Conservation (phyloP, 148 eudicot genomes). For the Nepenthes mirabilis region DNA sequence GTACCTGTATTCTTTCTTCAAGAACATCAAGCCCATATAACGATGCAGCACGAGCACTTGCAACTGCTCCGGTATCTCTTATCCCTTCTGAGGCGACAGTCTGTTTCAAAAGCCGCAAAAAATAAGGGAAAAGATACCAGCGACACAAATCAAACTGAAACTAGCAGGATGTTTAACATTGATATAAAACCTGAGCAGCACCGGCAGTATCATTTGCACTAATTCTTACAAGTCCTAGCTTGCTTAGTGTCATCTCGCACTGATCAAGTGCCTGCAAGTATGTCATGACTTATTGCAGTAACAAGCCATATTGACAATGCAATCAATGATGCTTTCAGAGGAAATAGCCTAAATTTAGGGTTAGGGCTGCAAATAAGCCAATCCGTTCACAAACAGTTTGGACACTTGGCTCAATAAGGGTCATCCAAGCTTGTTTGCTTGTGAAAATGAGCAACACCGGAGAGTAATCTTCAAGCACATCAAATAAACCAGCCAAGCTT, state of each 20-base stretch:
- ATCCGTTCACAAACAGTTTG: no score
- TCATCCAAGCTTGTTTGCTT: no score
- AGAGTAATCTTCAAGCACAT: no score
- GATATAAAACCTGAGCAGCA: slow-evolving; percentile 65
- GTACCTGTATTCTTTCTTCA: slow-evolving; percentile 70
- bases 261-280: slow-evolving; percentile 74
- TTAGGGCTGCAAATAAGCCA: no score
- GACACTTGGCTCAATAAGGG: no score
- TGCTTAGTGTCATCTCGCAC: slow-evolving; percentile 49
- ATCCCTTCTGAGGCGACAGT: slow-evolving; percentile 54
- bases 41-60: slow-evolving; percentile 86
- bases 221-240: slow-evolving; percentile 53
- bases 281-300: neutral
- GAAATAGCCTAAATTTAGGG: no score
- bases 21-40: slow-evolving; percentile 84
- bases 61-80: slow-evolving; percentile 80
- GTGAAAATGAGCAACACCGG: no score
- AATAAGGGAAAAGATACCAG: neutral
- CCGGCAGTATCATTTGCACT: slow-evolving; percentile 73
- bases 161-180: neutral
- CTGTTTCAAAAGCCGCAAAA: slow-evolving; percentile 19
- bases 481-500: no score
- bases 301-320: neutral
- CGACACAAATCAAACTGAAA: neutral
- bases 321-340: no score